Evolutionary conservation across 2,329 filamentous ascomycete genomes (phyloP), one percentile per base, ranked within the genome.

Genomic region (Madurella mycetomatis): DNA sequence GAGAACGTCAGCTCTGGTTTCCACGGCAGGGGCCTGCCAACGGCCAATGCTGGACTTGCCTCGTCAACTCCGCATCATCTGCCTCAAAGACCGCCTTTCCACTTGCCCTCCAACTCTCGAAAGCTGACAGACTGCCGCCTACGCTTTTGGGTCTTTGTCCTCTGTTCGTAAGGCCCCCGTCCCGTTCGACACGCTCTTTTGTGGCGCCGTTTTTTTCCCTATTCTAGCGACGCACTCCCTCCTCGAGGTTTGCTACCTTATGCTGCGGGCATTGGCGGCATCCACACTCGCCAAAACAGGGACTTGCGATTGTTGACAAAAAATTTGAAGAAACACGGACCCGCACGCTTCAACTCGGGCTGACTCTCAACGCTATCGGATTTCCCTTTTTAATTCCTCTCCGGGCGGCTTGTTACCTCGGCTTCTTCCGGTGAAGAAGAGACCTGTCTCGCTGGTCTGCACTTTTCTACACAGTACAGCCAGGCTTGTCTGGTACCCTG

Each of bases 231-330:
- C 56, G 41, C 41, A 49, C 39, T 13, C 39, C 44, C 44, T 5
- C 41, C 44, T 49, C 34, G 17, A 17, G 15, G 30, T 16, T 47
- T 30, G 44, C 43, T 46, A 19, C 34, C 41, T 47, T 17, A 32
- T 52, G 55, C 55, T n/a, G n/a, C n/a, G n/a, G 57, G 57, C 45
- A 61, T 60, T 60, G 60, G 61, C 53, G 53, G 57, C 58, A 61
- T 57, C 59, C 59, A 56, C 55, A 48, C 18, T 47, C 55, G 49
- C 49, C 49, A 54, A 54, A 47, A 55, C 54, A 30, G 47, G 60
- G 54, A 59, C 58, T 46, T 59, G 49, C 57, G 57, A 62, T 62
- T 63, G 61, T 65, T 64, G 61, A 65, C 62, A 62, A 59, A 62
- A 64, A 61, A 52, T 57, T 62, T 56, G 54, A 60, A 55, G 56